Evolutionary conservation across 2,329 filamentous ascomycete species (phyloP), one percentile per base, ranked within the genome.

Genomic region (Geoglossum cookeanum): DNA sequence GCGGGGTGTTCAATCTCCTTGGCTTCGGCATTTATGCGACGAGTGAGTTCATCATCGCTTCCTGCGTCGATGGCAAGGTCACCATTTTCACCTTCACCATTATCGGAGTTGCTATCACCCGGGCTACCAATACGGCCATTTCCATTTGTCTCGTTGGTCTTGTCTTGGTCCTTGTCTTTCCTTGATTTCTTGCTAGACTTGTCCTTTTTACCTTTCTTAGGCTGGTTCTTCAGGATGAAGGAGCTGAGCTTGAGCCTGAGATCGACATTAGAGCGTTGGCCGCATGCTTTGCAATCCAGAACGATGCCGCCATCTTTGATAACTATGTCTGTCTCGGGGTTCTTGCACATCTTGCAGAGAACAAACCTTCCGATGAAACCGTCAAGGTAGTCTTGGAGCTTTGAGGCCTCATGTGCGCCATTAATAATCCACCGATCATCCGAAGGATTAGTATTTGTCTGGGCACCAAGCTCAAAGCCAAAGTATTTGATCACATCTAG

Each of bases 381-480:
- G 70, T 97, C 91, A 54, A 98, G 86, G 66, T 96, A 90, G 70
- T 97, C 92, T 77, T 98, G 92, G 54, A 98, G 85, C 78, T 97
- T 97, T 71, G 78, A 75, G 61, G 91, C 83, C 64, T 98, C 92
- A 70, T 98, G 92, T 64, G 91, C 88, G 69, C 92, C 92, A 75
- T 98, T 98, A 80, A 98, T 97, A 75, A 98, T 98, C 91, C 92
- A 98, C 70, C 92, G 92, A 71, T 98, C 92, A 71, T 97, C 91
- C 66, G 88, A 83, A 63, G 92, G 91, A 70, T 96, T 92, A 65
- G 89, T 90, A 75, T 96, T 97, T 76, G 92, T 96, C 77, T 97
- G 92, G 65, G 92, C 92, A 70, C 92, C 92, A 59, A 98, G 83
- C 75, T 98, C 92, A 71, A 98, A 97, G 66, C 92, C 92, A 68